A percentile compares a stretch with the other conserved stretches of the same genome.
Conservation (phyloP, 2,329 filamentous ascomycete species). For the Calonectria ilicicola region DNA sequence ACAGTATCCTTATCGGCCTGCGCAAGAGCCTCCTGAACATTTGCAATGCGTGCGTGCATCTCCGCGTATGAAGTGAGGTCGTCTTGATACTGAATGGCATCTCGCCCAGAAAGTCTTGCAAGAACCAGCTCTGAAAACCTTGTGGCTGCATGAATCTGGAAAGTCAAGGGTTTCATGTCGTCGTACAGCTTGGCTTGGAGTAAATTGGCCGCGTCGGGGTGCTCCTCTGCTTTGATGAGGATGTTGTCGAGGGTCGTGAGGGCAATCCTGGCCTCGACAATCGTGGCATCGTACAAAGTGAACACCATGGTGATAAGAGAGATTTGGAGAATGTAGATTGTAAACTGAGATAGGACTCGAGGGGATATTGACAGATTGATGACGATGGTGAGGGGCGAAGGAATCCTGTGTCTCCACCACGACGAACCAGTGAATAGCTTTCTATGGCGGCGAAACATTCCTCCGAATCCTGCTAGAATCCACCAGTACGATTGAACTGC, state of each 20-base stretch:
- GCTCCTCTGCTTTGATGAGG: slow-evolving; percentile 46
- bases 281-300: slow-evolving; percentile 49
- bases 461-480: background rate
- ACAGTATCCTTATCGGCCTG: slow-evolving; percentile 47
- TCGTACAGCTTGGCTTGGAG: slow-evolving; percentile 46
- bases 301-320: slow-evolving; percentile 31
- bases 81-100: slow-evolving; percentile 37
- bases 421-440: background rate
- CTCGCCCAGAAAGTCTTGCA: slow-evolving; percentile 44
- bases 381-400: background rate
- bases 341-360: background rate
- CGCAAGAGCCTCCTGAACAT: slow-evolving; percentile 38
- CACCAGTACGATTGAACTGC: background rate
- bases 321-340: background rate
- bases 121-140: slow-evolving; percentile 41
- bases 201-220: slow-evolving; percentile 43
- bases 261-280: slow-evolving; percentile 41
- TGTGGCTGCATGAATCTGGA: slow-evolving; percentile 49
- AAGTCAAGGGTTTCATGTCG: slow-evolving; percentile 53
- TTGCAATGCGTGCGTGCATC: slow-evolving; percentile 46
- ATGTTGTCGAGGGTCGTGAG: slow-evolving; percentile 44
- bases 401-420: background rate
- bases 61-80: slow-evolving; percentile 45
- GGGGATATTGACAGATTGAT: background rate
- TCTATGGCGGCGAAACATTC: background rate